Percentiles rank a stretch among this genome's conserved stretches.
Conservation (phyloP, 768 basidiomycete species). For the Russula brevipes region DNA sequence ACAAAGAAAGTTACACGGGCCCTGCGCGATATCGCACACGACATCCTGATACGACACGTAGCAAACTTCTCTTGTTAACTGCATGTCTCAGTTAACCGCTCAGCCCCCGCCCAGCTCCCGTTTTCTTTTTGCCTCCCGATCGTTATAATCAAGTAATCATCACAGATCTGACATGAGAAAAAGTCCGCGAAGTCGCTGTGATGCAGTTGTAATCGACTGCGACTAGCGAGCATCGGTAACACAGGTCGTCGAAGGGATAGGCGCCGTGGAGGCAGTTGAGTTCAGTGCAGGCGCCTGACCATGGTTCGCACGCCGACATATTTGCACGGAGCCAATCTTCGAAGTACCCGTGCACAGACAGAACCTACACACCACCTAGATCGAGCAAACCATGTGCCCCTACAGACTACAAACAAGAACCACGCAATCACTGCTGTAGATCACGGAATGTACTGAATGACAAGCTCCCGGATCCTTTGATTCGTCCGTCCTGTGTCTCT, state of each 20-base stretch:
- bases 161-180: conserved; percentile 15
- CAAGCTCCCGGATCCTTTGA: background rate
- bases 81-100: conserved; percentile 17
- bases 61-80: conserved; percentile 11
- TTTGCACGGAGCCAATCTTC: background rate
- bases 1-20: background rate
- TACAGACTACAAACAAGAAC: background rate
- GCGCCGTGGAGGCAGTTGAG: background rate
- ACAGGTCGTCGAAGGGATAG: conserved; percentile 5
- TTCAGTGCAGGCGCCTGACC: background rate
- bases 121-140: conserved; percentile 27
- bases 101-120: conserved; percentile 21
- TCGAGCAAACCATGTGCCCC: background rate
- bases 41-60: conserved; percentile 12
- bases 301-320: background rate
- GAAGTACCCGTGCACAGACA: background rate
- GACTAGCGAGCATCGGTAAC: conserved; percentile 32
- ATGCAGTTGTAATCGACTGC: conserved; percentile 33
- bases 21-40: conserved; percentile 14
- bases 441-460: no score
- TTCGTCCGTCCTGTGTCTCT: background rate
- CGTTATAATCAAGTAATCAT: conserved; percentile 26
- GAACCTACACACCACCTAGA: background rate
- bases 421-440: background rate
- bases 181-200: conserved; percentile 28